Conservation (phyloP, 192 early-diverging fungal genomes). For the Linnemannia exigua region DNA sequence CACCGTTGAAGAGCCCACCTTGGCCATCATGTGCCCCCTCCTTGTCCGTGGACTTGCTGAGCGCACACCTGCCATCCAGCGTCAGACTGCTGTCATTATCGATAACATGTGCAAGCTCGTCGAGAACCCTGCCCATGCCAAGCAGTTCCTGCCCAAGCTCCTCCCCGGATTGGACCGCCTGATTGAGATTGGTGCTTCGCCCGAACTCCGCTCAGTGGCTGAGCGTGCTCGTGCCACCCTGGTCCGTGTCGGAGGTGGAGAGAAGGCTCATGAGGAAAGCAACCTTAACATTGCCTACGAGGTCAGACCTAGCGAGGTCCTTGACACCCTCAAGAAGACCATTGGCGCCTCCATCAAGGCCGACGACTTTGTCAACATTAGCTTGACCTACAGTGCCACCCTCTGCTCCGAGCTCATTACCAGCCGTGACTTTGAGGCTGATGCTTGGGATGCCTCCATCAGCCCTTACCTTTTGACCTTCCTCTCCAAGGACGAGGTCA, state of each 20-base stretch:
- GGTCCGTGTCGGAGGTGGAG: constrained; percentile 73
- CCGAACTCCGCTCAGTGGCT: constrained; percentile 82
- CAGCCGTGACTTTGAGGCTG: constrained; percentile 72
- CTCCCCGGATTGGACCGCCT: constrained; percentile 83
- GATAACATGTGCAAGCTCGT: constrained; percentile 94
- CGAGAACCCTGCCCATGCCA: constrained; percentile 83
- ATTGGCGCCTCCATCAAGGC: constrained; percentile 41
- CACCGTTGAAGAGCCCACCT: constrained; percentile 79
- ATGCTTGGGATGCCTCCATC: constrained; percentile 75
- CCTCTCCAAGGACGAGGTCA: constrained; percentile 68
- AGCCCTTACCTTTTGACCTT: constrained; percentile 70
- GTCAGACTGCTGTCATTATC: constrained; percentile 84
- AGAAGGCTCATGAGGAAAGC: constrained; percentile 47
- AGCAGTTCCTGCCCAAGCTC: constrained; percentile 83
- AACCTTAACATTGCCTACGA: constrained; percentile 66
- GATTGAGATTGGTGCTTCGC: constrained; percentile 80
- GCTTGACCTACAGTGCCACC: constrained; percentile 70
- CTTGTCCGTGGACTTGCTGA: constrained; percentile 78
- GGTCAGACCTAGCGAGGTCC: constrained; percentile 61
- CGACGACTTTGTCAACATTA: constrained; percentile 61
- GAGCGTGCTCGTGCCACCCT: constrained; percentile 78
- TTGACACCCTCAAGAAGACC: constrained; percentile 62
- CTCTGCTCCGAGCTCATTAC: constrained; percentile 72
- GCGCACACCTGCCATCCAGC: constrained; percentile 75
- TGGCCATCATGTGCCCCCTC: constrained; percentile 86